Conservation (phyloP, 805 yeast species). For the Brettanomyces custersianus region DNA sequence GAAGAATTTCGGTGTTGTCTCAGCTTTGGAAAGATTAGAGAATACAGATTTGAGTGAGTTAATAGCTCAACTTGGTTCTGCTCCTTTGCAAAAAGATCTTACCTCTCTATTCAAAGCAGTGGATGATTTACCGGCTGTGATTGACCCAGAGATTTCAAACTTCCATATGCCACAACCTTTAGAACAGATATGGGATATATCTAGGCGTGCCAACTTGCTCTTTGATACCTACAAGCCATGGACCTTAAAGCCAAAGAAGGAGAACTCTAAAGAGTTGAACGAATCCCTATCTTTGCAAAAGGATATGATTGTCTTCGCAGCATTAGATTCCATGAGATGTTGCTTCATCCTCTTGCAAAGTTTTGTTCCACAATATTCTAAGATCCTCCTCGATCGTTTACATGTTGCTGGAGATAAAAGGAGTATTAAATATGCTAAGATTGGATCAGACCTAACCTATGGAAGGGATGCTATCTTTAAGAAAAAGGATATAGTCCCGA, state of each 20-base stretch:
- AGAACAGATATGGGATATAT: slow-evolving; percentile 47
- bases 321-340: slow-evolving; percentile 66
- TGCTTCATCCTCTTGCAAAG: slow-evolving; percentile 61
- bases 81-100: slow-evolving; percentile 10
- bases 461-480: slow-evolving; percentile 38
- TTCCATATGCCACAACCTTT: slow-evolving; percentile 52
- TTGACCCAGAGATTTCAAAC: slow-evolving; percentile 34
- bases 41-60: slow-evolving; percentile 18
- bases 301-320: slow-evolving; percentile 50
- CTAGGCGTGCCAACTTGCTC: slow-evolving; percentile 53
- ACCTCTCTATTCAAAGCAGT: slow-evolving; percentile 24
- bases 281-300: slow-evolving; percentile 20
- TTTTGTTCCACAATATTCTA: slow-evolving; percentile 60
- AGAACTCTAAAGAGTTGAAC: slow-evolving; percentile 7
- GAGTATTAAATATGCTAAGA: slow-evolving; percentile 31
- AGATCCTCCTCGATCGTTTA: slow-evolving; percentile 50
- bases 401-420: slow-evolving; percentile 40
- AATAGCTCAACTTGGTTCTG: slow-evolving; percentile 10
- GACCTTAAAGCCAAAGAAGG: slow-evolving; percentile 33
- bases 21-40: slow-evolving; percentile 29
- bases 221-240: slow-evolving; percentile 74
- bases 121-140: slow-evolving; percentile 25
- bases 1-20: slow-evolving; percentile 47
- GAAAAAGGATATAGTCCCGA: slow-evolving; percentile 26
- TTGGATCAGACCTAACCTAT: slow-evolving; percentile 54